Evolutionary conservation across 1,284 basidiomycete genomes (phyloP), one percentile per base, ranked within the genome.

Genomic region (Cronartium quercuum): DNA sequence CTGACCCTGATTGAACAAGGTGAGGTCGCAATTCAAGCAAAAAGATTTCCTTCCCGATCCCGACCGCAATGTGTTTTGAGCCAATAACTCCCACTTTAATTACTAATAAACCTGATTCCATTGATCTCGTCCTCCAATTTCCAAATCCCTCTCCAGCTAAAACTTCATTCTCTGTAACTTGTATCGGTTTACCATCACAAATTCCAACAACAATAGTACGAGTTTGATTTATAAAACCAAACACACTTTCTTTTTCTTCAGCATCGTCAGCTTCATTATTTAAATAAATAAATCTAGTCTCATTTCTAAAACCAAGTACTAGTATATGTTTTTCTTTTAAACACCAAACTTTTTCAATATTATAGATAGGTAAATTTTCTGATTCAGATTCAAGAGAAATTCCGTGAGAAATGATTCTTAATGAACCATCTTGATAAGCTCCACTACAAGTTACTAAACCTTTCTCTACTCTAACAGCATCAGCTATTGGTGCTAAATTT

Each of bases 361-460:
- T 60, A 70, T 24, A 21, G 60, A 70, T 41, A 29, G 61, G 58
- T 15, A 70, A 34, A 18, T 35, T 47, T 41, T 44, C 60, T 29
- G 42, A 62, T 13, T 70, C 41, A 44, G 41, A 6, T 29, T 29
- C 2, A 21, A 70, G 44, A 38, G 21, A 37, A 41, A 51, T 47
- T 10, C 68, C 68, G 37, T 70, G 58, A n/a, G 44, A 62, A 44
- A 70, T 63, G 24, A 70, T 38, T 21, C 68, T 15, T 18, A 73
- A 55, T 37, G 62, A 65, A 6, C 69, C 42, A 66, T 73, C 69
- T 37, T 40, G 62, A 73, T 73, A 66, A 40, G 62, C 62, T 41
- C 69, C 69, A 65, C 69, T 73, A 35, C 69, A 73, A 5, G 69
- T 73, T 29, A 73, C 51, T 21, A 73, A 44, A 21, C 60, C 34